phyloP scores from a whole-genome alignment of 2,329 filamentous ascomycete genomes.

The Diplodia intermedia region DNA sequence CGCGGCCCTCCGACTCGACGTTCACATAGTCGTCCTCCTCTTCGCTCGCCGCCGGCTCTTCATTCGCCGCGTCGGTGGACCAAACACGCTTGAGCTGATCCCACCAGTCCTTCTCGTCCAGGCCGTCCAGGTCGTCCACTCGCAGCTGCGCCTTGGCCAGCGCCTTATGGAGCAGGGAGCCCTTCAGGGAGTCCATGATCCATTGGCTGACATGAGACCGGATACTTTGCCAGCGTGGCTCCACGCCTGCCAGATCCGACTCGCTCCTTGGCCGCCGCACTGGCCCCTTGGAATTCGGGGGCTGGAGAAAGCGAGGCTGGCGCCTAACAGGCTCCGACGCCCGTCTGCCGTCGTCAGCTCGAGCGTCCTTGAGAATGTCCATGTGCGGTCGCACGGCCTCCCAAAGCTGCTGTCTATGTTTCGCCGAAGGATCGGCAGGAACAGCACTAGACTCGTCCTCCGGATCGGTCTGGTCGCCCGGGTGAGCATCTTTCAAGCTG shows the following conservation, averaged over 20 bases:
- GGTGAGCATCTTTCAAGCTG: too few species aligned
- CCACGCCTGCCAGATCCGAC: not conserved
- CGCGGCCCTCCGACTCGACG: not conserved
- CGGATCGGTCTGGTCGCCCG: not conserved
- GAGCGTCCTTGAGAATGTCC: not conserved
- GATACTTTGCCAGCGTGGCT: not conserved
- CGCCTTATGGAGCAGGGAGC: not conserved
- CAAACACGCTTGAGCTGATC: not conserved
- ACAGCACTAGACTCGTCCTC: not conserved
- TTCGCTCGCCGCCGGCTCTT: not conserved
- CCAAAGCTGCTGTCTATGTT: not conserved
- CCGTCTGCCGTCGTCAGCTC: not conserved
- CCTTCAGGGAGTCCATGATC: conserved; percentile 7
- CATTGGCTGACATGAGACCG: conserved; percentile 2
- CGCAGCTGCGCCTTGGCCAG: not conserved
- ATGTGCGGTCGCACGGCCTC: not conserved
- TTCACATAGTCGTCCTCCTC: not conserved
- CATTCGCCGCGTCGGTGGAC: not conserved
- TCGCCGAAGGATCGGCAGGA: too few species aligned
- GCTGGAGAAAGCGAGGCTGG: not conserved
- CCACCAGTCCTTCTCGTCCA: conserved; percentile 14
- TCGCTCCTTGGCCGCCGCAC: conserved; percentile 1
- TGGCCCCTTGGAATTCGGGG: too few species aligned
- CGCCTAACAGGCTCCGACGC: not conserved
- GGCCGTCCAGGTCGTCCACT: not conserved